Conservation (phyloP, 306 rosid genomes). For the Ochetophila trinervis region DNA sequence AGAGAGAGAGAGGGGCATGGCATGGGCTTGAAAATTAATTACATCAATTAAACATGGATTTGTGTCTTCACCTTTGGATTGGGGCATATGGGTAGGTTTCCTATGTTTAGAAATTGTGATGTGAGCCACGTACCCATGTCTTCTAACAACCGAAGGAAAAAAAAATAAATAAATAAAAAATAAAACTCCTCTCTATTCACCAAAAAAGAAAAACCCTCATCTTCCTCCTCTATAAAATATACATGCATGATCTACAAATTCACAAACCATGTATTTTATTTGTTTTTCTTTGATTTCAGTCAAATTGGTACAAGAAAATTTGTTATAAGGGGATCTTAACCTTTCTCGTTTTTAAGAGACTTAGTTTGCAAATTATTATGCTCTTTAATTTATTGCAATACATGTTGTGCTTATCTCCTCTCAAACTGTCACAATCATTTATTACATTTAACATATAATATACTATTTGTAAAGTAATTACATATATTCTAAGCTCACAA, state of each 20-base stretch:
- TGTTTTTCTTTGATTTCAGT: too few species aligned
- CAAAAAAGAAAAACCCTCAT: background rate
- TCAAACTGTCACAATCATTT: background rate
- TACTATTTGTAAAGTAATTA: background rate
- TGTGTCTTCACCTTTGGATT: conserved; percentile 24
- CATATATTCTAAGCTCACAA: background rate
- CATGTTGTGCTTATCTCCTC: conserved; percentile 1
- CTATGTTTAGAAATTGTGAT: conserved; percentile 30
- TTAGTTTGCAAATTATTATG: background rate
- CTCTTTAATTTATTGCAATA: background rate
- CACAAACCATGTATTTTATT: too few species aligned
- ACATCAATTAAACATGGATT: conserved; percentile 28
- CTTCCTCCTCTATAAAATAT: background rate
- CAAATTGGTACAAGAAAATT: background rate
- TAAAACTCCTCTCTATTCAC: too few species aligned
- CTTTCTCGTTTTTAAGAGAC: conserved; percentile 2
- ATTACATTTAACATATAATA: background rate
- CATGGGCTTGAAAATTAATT: conserved; percentile 30
- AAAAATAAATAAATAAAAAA: conserved; percentile 21
- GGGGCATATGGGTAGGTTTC: conserved; percentile 36
- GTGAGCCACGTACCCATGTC: conserved; percentile 41
- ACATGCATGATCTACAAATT: background rate
- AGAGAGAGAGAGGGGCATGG: conserved; percentile 6
- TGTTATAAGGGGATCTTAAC: background rate
- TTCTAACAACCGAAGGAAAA: conserved; percentile 14